Evolutionary conservation across 441 rosid species (phyloP), one percentile per base, ranked within the genome.

Genomic region (Euphorbia corollata): DNA sequence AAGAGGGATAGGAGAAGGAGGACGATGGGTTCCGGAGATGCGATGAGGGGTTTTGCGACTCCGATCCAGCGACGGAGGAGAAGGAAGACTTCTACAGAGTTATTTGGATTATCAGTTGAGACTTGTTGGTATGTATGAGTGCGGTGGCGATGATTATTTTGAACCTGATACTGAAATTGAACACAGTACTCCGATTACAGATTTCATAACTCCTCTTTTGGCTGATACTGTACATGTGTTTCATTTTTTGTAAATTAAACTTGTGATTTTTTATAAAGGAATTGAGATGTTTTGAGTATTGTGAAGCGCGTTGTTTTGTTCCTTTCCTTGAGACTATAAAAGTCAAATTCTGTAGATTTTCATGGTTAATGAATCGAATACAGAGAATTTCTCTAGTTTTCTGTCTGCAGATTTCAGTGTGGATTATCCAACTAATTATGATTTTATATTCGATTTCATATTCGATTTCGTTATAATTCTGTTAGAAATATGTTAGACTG

Each of bases 101-200:
- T 88, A 86, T 77, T 74, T 86, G 69, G 90, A 86, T 68, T 89
- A 88, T 83, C 90, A 85, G 73, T 57, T 84, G 70, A 58, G 71
- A 45, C 79, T 87, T 13, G 87, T 83, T 38, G 80, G 76, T 24
- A 72, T 79, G 34, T 82, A 74, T 60, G 85, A 80, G 39, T 83
- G 88, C 50, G 82, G 82, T 12, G 83, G 75, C 68, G 77, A 77
- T n/a, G 48, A 67, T 59, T 76, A 78, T 16, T 50, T 68, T 62
- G 77, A 78, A n/a, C 43, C 63, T 61, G 75, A 73, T 68, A 38
- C 62, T 53, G 30, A 45, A 1, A 32, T 32, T 9, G 76, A 48
- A 7, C 51, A 68, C 8, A 39, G 24, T 19, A 38, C 55, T 65
- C 71, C 8, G 5, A 72, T 43, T 59, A 16, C 1, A 13, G 71